phyloP scores from a whole-genome alignment of 1,284 basidiomycete genomes.

The Pseudozyma sp. region DNA sequence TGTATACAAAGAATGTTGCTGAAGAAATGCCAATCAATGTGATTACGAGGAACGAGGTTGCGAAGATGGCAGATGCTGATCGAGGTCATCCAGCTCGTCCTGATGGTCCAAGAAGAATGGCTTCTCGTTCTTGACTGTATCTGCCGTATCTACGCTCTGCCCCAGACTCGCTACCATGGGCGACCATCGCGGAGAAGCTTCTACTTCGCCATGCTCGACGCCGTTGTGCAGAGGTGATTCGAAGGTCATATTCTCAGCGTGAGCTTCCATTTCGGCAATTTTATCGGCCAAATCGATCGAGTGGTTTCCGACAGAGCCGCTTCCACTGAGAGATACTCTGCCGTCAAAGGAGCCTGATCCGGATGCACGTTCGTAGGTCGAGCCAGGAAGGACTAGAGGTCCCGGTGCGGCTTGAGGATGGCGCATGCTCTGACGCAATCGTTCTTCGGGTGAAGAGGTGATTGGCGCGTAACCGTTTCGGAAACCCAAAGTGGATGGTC shows the following conservation, averaged over 20 bases:
- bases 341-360: constrained; percentile 39
- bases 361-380: constrained; percentile 19
- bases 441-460: constrained; percentile 39
- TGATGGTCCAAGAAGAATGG: constrained; percentile 20
- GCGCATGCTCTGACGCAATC: constrained; percentile 48
- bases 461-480: constrained; percentile 50
- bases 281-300: constrained; percentile 51
- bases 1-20: not conserved
- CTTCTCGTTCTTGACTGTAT: constrained; percentile 14
- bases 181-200: constrained; percentile 22
- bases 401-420: constrained; percentile 28
- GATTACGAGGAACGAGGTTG: too few species aligned
- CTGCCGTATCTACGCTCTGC: constrained; percentile 25
- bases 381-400: constrained; percentile 20
- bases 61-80: too few species aligned
- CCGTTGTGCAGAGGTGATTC: constrained; percentile 31
- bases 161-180: constrained; percentile 23
- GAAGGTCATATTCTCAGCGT: constrained; percentile 49
- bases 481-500: constrained; percentile 47
- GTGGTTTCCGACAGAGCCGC: constrained; percentile 29
- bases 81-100: not conserved
- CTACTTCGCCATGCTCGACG: constrained; percentile 2
- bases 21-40: not conserved
- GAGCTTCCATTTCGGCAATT: constrained; percentile 58
- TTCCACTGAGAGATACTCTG: constrained; percentile 28